Evolutionary conservation across 495 filamentous ascomycete species (phyloP).

Genomic region (Aspergillus conjunctus): DNA sequence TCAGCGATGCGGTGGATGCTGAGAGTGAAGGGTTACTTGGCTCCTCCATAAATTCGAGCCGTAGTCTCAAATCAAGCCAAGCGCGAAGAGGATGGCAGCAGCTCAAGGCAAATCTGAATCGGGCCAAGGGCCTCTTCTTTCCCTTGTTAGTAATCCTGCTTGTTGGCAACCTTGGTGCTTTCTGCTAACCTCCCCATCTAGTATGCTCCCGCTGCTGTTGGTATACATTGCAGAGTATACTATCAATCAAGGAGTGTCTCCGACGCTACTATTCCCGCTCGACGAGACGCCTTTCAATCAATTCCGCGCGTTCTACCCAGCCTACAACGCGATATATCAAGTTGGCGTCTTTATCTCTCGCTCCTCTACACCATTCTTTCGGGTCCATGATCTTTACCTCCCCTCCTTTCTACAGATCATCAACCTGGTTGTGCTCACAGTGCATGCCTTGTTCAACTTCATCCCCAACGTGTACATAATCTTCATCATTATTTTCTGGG

Average conservation of each 20-base stretch:
- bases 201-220: constrained; percentile 88
- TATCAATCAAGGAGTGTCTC: constrained; percentile 91
- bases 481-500: constrained; percentile 90
- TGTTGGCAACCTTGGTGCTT: no score
- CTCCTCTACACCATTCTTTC: constrained; percentile 83
- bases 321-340: constrained; percentile 92
- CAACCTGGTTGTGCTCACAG: constrained; percentile 73
- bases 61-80: constrained; percentile 27
- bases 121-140: constrained; percentile 59
- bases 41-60: constrained; percentile 28
- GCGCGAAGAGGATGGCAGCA: constrained; percentile 29
- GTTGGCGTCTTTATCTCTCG: constrained; percentile 91
- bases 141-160: constrained; percentile 59
- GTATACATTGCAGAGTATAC: constrained; percentile 97
- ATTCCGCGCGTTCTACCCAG: constrained; percentile 88
- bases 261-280: constrained; percentile 86
- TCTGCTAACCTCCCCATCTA: constrained; percentile 38
- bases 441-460: constrained; percentile 75
- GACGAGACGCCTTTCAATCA: constrained; percentile 70
- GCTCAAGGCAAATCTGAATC: constrained; percentile 53
- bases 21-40: constrained; percentile 46
- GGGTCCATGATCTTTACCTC: constrained; percentile 76
- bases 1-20: constrained; percentile 37
- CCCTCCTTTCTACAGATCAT: constrained; percentile 80
- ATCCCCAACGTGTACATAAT: constrained; percentile 82